Evolutionary conservation across 2,329 filamentous ascomycete species (phyloP).

Genomic region (Sordariomycetes sp.): DNA sequence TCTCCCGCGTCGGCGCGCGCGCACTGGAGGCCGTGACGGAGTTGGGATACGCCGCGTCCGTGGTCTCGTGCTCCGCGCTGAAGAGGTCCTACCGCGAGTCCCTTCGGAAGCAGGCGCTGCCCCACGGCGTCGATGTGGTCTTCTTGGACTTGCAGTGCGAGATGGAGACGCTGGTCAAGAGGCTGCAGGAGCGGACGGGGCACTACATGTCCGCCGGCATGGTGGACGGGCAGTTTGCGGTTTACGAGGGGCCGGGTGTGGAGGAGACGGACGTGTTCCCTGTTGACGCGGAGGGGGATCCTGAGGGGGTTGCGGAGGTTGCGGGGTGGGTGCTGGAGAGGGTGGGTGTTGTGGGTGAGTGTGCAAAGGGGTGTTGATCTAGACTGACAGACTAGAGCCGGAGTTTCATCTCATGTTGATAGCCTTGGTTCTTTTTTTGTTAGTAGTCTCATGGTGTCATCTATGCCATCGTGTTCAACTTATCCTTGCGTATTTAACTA

Average conservation of each 20-base stretch:
- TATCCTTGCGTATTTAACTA: no score
- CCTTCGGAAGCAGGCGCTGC: conserved; percentile 12
- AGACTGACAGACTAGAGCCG: background rate
- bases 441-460: no score
- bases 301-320: conserved; percentile 8
- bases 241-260: conserved; percentile 13
- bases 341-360: background rate
- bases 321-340: conserved; percentile 9
- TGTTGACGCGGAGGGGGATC: conserved; percentile 9
- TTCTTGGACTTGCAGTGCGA: conserved; percentile 22
- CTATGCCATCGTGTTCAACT: no score
- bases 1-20: conserved; percentile 12
- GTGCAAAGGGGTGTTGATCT: background rate
- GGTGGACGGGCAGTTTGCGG: conserved; percentile 18
- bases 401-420: no score
- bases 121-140: conserved; percentile 11
- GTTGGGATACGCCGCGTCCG: conserved; percentile 12
- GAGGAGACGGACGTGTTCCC: conserved; percentile 21
- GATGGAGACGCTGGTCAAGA: conserved; percentile 14
- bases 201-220: conserved; percentile 23
- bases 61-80: conserved; percentile 26
- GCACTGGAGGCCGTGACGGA: conserved; percentile 13
- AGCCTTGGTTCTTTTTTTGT: no score
- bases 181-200: conserved; percentile 13
- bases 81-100: conserved; percentile 17